Conservation (phyloP, 164 flowering plant genomes). For the Umbellularia californica region DNA sequence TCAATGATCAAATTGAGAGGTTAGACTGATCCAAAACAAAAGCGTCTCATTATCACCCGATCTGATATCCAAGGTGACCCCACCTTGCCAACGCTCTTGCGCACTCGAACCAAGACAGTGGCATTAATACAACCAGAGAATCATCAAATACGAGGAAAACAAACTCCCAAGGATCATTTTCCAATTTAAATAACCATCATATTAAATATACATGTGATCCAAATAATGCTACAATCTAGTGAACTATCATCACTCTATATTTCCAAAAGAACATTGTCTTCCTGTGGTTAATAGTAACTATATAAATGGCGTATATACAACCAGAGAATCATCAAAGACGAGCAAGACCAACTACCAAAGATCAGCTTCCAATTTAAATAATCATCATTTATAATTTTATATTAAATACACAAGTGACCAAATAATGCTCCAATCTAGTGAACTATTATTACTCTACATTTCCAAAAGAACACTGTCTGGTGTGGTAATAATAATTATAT, state of each 20-base stretch:
- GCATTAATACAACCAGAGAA: background rate
- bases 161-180: no score
- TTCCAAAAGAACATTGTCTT: background rate
- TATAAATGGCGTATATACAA: background rate
- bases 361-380: no score
- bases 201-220: background rate
- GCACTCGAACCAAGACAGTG: background rate
- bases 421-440: background rate
- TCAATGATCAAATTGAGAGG: no score
- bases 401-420: background rate
- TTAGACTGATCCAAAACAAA: no score
- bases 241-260: background rate
- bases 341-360: background rate
- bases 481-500: no score
- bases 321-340: conserved; percentile 38
- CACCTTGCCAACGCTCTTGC: no score
- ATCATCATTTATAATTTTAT: no score
- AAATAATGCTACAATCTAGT: background rate
- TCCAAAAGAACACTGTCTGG: background rate
- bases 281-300: background rate
- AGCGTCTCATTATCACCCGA: no score
- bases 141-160: conserved; percentile 40
- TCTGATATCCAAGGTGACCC: no score
- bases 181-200: no score
- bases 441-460: background rate